phyloP scores from a whole-genome alignment of 2,329 filamentous ascomycete genomes.

The Sporothrix humicola region DNA sequence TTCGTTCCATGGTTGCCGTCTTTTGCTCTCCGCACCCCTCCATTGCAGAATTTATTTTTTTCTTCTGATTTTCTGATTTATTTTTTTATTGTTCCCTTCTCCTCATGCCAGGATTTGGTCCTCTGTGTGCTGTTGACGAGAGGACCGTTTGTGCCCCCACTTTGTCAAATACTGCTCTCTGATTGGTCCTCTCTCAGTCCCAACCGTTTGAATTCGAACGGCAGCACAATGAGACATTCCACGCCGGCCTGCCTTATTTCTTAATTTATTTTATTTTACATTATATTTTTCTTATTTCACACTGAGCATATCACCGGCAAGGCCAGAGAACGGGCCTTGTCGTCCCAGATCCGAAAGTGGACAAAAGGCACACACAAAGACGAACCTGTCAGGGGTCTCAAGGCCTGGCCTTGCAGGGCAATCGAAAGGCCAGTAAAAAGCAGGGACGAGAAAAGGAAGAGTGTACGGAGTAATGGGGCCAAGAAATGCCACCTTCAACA shows the following conservation, averaged over 20 bases:
- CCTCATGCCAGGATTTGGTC: not conserved
- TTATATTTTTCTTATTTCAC: not conserved
- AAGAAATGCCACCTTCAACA: not conserved
- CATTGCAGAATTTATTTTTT: not conserved
- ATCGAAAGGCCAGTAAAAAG: not conserved
- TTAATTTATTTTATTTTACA: not conserved
- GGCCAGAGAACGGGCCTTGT: not conserved
- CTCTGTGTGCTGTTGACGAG: not conserved
- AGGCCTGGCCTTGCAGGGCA: constrained; percentile 6
- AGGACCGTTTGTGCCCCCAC: constrained; percentile 1
- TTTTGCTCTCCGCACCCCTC: not conserved
- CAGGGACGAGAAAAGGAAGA: not conserved
- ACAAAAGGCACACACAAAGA: constrained; percentile 13
- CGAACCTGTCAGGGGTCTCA: not conserved
- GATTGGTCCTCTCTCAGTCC: not conserved
- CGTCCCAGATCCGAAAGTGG: constrained; percentile 4
- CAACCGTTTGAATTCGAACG: constrained; percentile 3
- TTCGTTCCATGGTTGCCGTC: constrained; percentile 18
- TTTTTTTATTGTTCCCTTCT: not conserved
- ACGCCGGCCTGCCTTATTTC: not conserved
- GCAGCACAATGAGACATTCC: constrained; percentile 8
- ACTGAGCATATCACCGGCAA: not conserved
- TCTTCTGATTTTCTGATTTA: not conserved
- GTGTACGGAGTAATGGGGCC: not conserved
- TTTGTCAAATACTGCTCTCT: not conserved